phyloP scores from a whole-genome alignment of 345 rosid species.

The Toxicodendron radicans region DNA sequence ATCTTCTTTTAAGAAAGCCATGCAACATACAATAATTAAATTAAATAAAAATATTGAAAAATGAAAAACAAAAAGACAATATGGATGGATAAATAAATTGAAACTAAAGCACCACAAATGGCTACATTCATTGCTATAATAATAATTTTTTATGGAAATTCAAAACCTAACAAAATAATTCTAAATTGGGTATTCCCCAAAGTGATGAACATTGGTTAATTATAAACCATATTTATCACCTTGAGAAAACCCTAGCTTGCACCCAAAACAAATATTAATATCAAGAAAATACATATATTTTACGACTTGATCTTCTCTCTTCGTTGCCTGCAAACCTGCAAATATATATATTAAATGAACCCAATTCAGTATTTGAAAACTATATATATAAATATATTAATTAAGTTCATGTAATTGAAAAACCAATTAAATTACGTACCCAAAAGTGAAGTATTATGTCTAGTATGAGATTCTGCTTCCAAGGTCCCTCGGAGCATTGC shows the following conservation, averaged over 20 bases:
- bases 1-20: constrained; percentile 79
- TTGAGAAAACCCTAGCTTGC: constrained; percentile 23
- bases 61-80: constrained; percentile 22
- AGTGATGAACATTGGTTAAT: constrained; percentile 13
- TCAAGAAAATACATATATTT: constrained; percentile 5
- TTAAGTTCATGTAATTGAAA: not conserved
- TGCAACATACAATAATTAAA: constrained; percentile 50
- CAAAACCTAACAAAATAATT: constrained; percentile 17
- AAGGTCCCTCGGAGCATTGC: constrained; percentile 83
- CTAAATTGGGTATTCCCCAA: constrained; percentile 1
- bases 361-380: not conserved
- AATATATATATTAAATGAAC: not conserved
- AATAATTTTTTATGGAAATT: constrained; percentile 1
- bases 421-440: not conserved
- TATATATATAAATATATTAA: no score
- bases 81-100: constrained; percentile 1
- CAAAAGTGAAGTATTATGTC: constrained; percentile 7
- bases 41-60: no score
- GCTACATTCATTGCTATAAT: constrained; percentile 7
- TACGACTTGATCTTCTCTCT: not conserved
- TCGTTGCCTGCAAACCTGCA: constrained; percentile 19
- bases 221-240: constrained; percentile 27
- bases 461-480: constrained; percentile 36
- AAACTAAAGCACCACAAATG: constrained; percentile 11
- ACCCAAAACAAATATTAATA: constrained; percentile 26